Evolutionary conservation across 2,329 filamentous ascomycete genomes (phyloP).

Genomic region (Ascochyta clinopodiicola): DNA sequence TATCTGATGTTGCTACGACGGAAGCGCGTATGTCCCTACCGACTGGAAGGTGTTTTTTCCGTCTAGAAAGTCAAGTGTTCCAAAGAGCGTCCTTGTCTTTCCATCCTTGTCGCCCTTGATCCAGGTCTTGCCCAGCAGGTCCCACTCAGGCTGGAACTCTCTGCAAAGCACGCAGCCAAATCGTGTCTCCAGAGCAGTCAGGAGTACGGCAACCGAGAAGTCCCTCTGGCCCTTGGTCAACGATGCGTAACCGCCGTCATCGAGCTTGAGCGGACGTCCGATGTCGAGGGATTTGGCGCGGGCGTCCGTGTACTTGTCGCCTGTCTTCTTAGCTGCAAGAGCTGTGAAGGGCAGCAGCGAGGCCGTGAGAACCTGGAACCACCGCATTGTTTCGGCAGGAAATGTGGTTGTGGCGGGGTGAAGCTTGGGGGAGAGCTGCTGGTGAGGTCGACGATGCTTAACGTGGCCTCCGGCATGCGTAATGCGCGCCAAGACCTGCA

Average conservation of each 20-base stretch:
- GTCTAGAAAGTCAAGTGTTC: conserved; percentile 84
- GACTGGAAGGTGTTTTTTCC: conserved; percentile 86
- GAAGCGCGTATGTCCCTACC: conserved; percentile 58
- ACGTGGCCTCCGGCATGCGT: conserved; percentile 46
- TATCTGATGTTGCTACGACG: not conserved
- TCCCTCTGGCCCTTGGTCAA: conserved; percentile 81
- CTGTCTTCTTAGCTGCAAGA: conserved; percentile 68
- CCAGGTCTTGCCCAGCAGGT: conserved; percentile 86
- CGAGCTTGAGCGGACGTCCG: conserved; percentile 73
- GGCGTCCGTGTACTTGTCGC: conserved; percentile 74
- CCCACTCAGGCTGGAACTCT: conserved; percentile 95
- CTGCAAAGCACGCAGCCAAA: conserved; percentile 87
- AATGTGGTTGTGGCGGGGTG: conserved; percentile 22
- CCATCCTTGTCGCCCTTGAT: conserved; percentile 78
- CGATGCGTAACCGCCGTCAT: conserved; percentile 76
- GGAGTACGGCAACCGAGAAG: conserved; percentile 79
- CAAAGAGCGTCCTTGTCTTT: conserved; percentile 77
- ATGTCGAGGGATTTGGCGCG: conserved; percentile 70
- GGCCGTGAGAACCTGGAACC: conserved; percentile 66
- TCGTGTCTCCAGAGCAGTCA: conserved; percentile 83
- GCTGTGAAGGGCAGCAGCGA: conserved; percentile 67
- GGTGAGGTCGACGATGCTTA: conserved; percentile 26
- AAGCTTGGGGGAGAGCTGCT: conserved; percentile 19
- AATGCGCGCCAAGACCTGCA: conserved; percentile 34
- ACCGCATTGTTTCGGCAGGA: conserved; percentile 66